Evolutionary conservation across 208 protist genomes (phyloP).

Genomic region (Trypanosoma vivax): DNA sequence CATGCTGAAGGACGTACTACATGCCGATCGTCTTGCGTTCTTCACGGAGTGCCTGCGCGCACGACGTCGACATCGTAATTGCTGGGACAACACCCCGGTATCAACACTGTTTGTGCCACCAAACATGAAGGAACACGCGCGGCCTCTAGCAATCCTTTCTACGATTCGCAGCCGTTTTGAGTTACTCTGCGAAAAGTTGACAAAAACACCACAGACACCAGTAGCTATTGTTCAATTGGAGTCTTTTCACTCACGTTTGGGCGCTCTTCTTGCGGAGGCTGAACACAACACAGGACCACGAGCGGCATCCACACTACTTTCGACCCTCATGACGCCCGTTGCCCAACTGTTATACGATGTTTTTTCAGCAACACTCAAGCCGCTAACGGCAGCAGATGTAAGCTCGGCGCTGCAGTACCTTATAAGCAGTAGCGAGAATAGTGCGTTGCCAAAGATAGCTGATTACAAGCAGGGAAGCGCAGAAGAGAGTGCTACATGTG

Average conservation of each 20-base stretch:
- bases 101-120: conserved; percentile 51
- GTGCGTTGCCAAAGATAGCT: neutral
- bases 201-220: conserved; percentile 11
- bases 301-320: neutral
- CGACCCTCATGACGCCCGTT: conserved; percentile 6
- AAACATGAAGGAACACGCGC: conserved; percentile 20
- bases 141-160: conserved; percentile 35
- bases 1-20: conserved; percentile 27
- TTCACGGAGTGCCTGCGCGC: conserved; percentile 68
- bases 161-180: conserved; percentile 27
- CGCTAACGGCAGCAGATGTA: conserved; percentile 24
- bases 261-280: neutral
- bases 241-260: conserved; percentile 24
- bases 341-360: conserved; percentile 22
- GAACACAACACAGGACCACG: too few species aligned
- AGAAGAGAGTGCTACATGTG: neutral
- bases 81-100: conserved; percentile 74
- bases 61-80: conserved; percentile 57
- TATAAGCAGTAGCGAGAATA: neutral
- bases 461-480: neutral
- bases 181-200: conserved; percentile 20
- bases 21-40: conserved; percentile 42
- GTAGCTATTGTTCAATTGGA: conserved; percentile 22
- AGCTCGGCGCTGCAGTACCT: conserved; percentile 25
- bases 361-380: conserved; percentile 27